These are phyloP conservation scores for Fusarium sp. DNA, from an alignment of 2,329 filamentous ascomycete genomes.

Conservation along the genomic window DNA sequence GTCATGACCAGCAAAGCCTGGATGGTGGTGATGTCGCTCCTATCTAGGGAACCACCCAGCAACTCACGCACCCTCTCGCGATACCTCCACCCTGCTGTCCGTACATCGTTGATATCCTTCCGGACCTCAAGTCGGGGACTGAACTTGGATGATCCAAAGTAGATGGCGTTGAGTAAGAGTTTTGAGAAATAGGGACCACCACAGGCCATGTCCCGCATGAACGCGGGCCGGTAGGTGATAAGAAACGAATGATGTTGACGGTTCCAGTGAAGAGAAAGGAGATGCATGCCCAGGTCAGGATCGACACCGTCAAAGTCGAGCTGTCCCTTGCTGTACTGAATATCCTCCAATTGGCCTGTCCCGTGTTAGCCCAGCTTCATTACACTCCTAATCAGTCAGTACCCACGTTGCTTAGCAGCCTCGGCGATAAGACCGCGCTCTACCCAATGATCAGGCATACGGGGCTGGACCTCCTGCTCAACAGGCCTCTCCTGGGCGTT, in stretches of 20 bases:
- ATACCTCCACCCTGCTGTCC: constrained; percentile 64
- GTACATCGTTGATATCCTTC: constrained; percentile 59
- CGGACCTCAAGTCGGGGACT: constrained; percentile 61
- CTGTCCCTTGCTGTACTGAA: constrained; percentile 60
- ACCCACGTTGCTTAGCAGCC: constrained; percentile 41
- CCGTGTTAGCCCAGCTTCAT: constrained; percentile 1
- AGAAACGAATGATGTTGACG: constrained; percentile 62
- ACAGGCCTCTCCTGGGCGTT: constrained; percentile 26
- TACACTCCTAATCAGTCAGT: not conserved
- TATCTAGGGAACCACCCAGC: constrained; percentile 60
- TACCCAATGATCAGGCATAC: constrained; percentile 57
- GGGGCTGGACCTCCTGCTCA: constrained; percentile 45
- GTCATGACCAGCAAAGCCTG: constrained; percentile 67
- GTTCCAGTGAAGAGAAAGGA: constrained; percentile 67
- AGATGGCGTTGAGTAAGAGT: constrained; percentile 68
- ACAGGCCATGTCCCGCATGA: constrained; percentile 67
- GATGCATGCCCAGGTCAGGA: constrained; percentile 64
- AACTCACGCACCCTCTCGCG: constrained; percentile 61
- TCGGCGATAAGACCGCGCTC: constrained; percentile 56
- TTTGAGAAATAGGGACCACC: constrained; percentile 70
- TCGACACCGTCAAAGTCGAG: constrained; percentile 70
- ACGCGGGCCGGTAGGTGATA: constrained; percentile 66
- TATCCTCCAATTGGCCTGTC: constrained; percentile 61
- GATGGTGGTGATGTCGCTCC: constrained; percentile 66
- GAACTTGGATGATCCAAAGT: constrained; percentile 59